Percentiles rank a stretch among this genome's conserved stretches.
Conservation (phyloP, 1,284 basidiomycete genomes). For the Apiotrichum sp. region DNA sequence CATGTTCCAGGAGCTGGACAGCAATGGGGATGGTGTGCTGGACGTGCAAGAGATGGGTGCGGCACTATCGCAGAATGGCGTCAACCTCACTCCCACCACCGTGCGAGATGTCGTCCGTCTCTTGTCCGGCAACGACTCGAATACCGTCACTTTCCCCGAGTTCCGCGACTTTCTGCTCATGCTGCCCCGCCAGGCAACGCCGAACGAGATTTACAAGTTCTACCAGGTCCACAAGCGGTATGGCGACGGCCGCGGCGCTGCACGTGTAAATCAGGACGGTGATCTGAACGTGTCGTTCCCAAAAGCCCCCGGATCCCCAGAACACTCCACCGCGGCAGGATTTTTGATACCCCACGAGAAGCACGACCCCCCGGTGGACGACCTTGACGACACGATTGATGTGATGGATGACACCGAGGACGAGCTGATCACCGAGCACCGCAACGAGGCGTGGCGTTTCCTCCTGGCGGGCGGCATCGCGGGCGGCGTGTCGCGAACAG, state of each 20-base stretch:
- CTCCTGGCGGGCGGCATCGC: constrained; percentile 89
- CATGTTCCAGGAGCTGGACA: constrained; percentile 80
- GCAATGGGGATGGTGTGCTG: constrained; percentile 74
- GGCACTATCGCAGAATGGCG: constrained; percentile 67
- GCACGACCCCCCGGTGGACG: constrained; percentile 35
- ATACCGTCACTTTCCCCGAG: constrained; percentile 66
- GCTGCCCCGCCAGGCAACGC: constrained; percentile 70
- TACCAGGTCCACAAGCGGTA: constrained; percentile 70
- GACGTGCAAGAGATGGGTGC: constrained; percentile 64
- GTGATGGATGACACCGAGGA: constrained; percentile 56
- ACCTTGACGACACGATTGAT: constrained; percentile 49
- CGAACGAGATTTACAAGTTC: constrained; percentile 71
- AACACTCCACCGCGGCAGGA: constrained; percentile 22
- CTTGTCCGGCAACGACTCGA: constrained; percentile 53
- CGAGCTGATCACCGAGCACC: constrained; percentile 56
- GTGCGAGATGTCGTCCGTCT: constrained; percentile 71
- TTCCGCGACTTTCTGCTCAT: constrained; percentile 86
- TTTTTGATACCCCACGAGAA: constrained; percentile 38
- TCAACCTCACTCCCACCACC: constrained; percentile 60
- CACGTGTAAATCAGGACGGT: constrained; percentile 83
- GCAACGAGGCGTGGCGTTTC: constrained; percentile 75
- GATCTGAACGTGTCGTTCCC: constrained; percentile 46
- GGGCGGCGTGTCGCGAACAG: constrained; percentile 88
- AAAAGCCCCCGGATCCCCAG: constrained; percentile 25
- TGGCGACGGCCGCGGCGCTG: constrained; percentile 67